Base-by-base conservation (phyloP, 495 filamentous ascomycete genomes). In the Astrothelium subdiscretum region DNA sequence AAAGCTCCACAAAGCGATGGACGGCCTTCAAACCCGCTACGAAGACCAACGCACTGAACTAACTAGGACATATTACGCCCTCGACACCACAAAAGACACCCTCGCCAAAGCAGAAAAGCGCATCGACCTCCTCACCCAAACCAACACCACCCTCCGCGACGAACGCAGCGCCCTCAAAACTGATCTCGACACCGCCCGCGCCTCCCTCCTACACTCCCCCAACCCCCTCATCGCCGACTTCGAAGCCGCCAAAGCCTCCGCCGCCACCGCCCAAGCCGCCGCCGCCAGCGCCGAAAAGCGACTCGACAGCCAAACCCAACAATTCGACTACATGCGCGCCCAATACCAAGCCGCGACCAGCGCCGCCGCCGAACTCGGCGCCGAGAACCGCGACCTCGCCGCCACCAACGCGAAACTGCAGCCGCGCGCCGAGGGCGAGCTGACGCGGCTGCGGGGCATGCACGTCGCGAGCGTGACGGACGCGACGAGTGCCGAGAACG, bases 21-120 rank as follows among this genome's bases (percentile, higher is more conserved):
- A 40, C 13, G 64, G 65, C 27, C 58, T 68, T 18, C 68, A 70
- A 31, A 62, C 57, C 52, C 57, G 65, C 18, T 35, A 64, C 52
- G 68, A 70, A 44, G 61, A 65, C 18, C 64, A 67, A 48, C 66
- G 61, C 4, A 31, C 13, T 13, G n/a, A 69, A 32, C 58, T 68
- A 2, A 24, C 57, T 29, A 27, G 62, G 24, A 20, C 59, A 10
- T 63, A 38, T 24, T 20, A 44, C 18, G 52, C 65, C 31, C 60
- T 62, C 26, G 63, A 66, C 26, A 27, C 3, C 32, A 57, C 61
- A 6, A 64, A 57, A 27, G 40, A 32, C 31, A 27, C 64, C 13
- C 62, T 63, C 10, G 40, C 42, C 20, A 32, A 32, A 42, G 48
- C 61, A 27, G 22, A 61, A 6, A 38, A 59, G 5, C 62, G 68